phyloP scores from a whole-genome alignment of 768 basidiomycete genomes.

The Sporobolomyces roseus region DNA sequence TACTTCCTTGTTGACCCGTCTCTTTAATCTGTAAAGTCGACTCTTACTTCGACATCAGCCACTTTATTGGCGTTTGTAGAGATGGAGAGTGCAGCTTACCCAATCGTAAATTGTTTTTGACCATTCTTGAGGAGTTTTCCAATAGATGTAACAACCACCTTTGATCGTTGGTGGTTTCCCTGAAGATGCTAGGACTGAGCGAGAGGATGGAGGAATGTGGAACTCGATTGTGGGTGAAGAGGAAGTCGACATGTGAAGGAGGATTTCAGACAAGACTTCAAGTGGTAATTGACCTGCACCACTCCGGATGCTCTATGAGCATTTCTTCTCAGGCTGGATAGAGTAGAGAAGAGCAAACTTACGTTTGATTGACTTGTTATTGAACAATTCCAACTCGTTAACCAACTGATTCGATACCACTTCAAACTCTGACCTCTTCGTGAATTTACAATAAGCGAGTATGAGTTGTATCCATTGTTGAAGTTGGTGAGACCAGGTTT shows the following conservation, averaged over 20 bases:
- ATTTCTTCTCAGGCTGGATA: too few relatives aligned
- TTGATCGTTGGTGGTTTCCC: conserved; percentile 42
- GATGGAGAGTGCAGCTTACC: conserved; percentile 29
- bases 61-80: too few relatives aligned
- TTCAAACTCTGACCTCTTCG: conserved; percentile 47
- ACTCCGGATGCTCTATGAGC: too few relatives aligned
- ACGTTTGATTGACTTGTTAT: conserved; percentile 48
- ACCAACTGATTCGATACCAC: conserved; percentile 41
- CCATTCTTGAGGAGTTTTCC: conserved; percentile 53
- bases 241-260: neutral
- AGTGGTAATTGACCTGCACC: too few relatives aligned
- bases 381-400: conserved; percentile 44
- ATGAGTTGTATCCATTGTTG: conserved; percentile 50
- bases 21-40: too few relatives aligned
- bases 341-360: too few relatives aligned
- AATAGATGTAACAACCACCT: conserved; percentile 47
- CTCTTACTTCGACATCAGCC: too few relatives aligned
- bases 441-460: conserved; percentile 47
- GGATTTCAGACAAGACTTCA: neutral
- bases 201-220: too few relatives aligned
- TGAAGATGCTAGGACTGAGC: conserved; percentile 24
- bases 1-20: conserved; percentile 49
- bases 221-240: too few relatives aligned
- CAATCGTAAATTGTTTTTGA: conserved; percentile 50
- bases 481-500: conserved; percentile 49